Base-by-base conservation (phyloP, 2,329 filamentous ascomycete species). In the Dichotomopilus funicola region DNA sequence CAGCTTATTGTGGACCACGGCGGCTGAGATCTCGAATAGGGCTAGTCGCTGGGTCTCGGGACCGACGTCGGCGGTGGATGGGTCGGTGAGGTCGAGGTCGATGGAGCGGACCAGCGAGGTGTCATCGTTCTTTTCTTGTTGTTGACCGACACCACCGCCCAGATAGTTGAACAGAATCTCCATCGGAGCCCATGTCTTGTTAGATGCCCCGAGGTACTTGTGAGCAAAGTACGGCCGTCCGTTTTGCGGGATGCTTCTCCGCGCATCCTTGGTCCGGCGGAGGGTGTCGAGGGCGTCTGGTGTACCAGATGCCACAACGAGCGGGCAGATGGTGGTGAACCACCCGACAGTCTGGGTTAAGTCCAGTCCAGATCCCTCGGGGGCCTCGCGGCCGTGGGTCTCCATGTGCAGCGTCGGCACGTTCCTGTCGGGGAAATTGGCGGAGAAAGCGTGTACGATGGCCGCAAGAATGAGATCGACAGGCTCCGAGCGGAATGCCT, bases 81-180 rank as follows among this genome's bases (percentile, higher is more conserved):
- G 19, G 19, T 27, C 19, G 19, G 19, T 27, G 19, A 27, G 19
- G 19, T 50, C 50, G 11, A 51, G n/a, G 10, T 51, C 49, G 43
- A 55, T 43, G 6, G 47, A 37, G 11, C 43, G 42, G 33, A 55
- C 41, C 7, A 55, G 43, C 1, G 53, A 27, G 19, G 19, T 27
- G 19, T 27, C 34, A 5, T 51, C 43, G 10, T 11, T 7, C 0
- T 51, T 19, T n/a, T 47, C 48, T n/a, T 31, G 6, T 8, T 51
- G 27, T 31, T 48, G 53, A 8, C 53, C 48, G 3, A 62, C 57
- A 9, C 62, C 62, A 4, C 51, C 56, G 6, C 62, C 62, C 3
- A 64, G 50, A 33, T 63, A 63, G 51, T 64, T 64, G 58, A 64
- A 64, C 12, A 64, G 56, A 5, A 64, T 42, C 43, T 64, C 62